phyloP scores from a whole-genome alignment of 495 filamentous ascomycete genomes.

The Penicillium longicatenatum region DNA sequence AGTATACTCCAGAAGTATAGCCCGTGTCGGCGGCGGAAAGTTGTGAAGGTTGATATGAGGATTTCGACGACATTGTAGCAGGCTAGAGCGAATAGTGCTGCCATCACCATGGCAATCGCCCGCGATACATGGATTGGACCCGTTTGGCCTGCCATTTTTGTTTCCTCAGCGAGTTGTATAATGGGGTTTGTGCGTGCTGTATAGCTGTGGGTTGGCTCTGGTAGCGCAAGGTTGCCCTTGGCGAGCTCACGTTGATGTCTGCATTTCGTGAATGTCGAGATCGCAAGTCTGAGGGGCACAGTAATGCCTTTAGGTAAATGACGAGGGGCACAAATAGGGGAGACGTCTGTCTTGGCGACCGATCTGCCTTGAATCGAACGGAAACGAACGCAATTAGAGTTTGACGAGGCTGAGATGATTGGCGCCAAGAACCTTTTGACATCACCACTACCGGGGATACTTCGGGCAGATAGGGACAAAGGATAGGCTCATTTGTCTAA shows the following conservation, averaged over 20 bases:
- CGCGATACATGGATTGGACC: constrained; percentile 14
- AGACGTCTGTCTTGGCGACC: neutral
- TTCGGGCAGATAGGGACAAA: neutral
- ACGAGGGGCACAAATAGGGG: neutral
- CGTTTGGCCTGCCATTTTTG: constrained; percentile 25
- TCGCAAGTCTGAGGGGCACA: neutral
- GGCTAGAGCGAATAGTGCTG: constrained; percentile 35
- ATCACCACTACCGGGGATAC: neutral
- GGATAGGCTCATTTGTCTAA: neutral
- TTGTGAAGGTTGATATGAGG: constrained; percentile 38
- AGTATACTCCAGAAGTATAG: constrained; percentile 51
- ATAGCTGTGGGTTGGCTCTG: too few species aligned
- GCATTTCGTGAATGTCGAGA: neutral
- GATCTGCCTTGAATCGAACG: neutral
- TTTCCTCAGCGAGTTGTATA: neutral
- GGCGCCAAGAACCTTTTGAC: neutral
- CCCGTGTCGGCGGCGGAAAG: constrained; percentile 40
- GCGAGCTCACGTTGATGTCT: neutral
- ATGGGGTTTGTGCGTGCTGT: too few species aligned
- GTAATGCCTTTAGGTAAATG: neutral
- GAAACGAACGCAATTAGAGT: neutral
- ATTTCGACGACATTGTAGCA: constrained; percentile 44
- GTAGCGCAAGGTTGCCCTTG: neutral
- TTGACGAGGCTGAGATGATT: neutral
- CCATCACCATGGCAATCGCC: constrained; percentile 29